Percentiles rank a stretch among this genome's conserved stretches.
Evolutionary conservation across 2,329 filamentous ascomycete genomes (phyloP).

Genomic region (Septoria linicola): DNA sequence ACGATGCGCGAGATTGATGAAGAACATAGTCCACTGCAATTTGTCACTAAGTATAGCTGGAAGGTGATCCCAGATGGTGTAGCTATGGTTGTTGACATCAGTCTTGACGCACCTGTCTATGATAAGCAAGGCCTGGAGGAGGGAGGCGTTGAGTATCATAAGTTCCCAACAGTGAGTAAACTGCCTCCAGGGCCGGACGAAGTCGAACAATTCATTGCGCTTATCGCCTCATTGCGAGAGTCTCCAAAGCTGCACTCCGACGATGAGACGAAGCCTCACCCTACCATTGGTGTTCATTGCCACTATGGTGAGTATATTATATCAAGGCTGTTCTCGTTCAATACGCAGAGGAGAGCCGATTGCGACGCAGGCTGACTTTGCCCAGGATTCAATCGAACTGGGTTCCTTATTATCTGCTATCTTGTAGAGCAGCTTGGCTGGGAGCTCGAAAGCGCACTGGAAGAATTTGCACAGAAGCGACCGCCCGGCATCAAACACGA

Average conservation of each 20-base stretch:
- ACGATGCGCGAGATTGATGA: slow-evolving; percentile 88
- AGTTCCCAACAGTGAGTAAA: slow-evolving; percentile 90
- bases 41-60: slow-evolving; percentile 66
- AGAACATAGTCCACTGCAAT: slow-evolving; percentile 70
- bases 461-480: slow-evolving; percentile 69
- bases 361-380: background rate
- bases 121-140: slow-evolving; percentile 59
- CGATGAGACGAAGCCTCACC: slow-evolving; percentile 40
- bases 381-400: slow-evolving; percentile 57
- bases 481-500: slow-evolving; percentile 84
- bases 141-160: slow-evolving; percentile 58
- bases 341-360: too few species aligned
- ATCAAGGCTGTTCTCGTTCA: too few species aligned
- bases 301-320: slow-evolving; percentile 76
- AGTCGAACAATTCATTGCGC: slow-evolving; percentile 57
- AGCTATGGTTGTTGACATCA: slow-evolving; percentile 74
- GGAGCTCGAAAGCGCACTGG: slow-evolving; percentile 71
- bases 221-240: slow-evolving; percentile 52
- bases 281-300: slow-evolving; percentile 77
- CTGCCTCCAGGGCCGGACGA: slow-evolving; percentile 70
- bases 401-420: slow-evolving; percentile 87
- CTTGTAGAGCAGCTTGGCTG: slow-evolving; percentile 78
- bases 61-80: slow-evolving; percentile 51
- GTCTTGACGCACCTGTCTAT: slow-evolving; percentile 86
- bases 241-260: slow-evolving; percentile 37